Base-by-base conservation (phyloP, 306 rosid genomes). In the Glycine soja region DNA sequence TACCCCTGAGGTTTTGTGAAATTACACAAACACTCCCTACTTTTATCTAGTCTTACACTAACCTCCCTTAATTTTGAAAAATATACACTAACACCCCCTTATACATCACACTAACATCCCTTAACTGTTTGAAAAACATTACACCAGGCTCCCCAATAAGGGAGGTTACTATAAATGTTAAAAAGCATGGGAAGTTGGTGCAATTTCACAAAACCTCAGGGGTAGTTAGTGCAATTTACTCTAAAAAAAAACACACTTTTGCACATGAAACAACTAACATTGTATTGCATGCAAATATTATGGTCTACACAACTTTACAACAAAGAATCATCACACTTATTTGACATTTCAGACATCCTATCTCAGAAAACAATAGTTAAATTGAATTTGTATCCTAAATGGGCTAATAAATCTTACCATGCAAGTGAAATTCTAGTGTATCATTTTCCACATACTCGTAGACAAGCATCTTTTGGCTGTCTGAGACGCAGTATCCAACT, bases 381-480 rank as follows among this genome's bases (percentile, higher is more conserved):
- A 80, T 42, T 56, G 34, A 24, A 54, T 56, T 13, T 56, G 46
- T 46, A 68, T 43, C 56, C 30, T 6, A 40, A 30, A 42, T 0
- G 47, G 66, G 48, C 63, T 3, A 9, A 36, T 43, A 77, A 40
- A 24, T 75, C 73, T 65, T 85, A 91, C 95, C 89, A 46, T 89
- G 91, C 56, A 91, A 82, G 82, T 91, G 95, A 82, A 89, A 89
- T 74, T 89, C 88, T 58, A 91, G 51, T 4, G 92, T 91, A 16
- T 15, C 3, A 46, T 91, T 89, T 12, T 87, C 50, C 61, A 91
- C 88, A 12, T 84, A 91, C 83, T 91, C 95, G 24, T 91, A 91
- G 66, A 91, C 86, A 81, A 91, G 93, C 85, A 91, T 45, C 82
- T 89, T 89, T 54, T 73, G 85, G 51, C 36, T 59, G 61, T 86